phyloP scores from a whole-genome alignment of 768 basidiomycete genomes.

The Hericium alpestre region DNA sequence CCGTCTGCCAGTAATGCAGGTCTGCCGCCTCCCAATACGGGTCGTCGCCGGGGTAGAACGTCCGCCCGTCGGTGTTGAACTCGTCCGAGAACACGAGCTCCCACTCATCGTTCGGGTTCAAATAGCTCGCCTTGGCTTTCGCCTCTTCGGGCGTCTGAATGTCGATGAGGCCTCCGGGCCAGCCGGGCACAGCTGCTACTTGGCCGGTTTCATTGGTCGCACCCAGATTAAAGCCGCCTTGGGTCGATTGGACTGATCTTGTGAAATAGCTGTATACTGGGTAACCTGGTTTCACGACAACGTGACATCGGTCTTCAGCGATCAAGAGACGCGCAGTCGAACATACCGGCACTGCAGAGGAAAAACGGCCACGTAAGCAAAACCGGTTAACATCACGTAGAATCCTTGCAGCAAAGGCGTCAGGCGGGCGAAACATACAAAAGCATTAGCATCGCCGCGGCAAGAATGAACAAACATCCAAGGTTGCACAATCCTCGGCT shows the following conservation, averaged over 20 bases:
- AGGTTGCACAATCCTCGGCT: conserved; percentile 54
- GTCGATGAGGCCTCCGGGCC: conserved; percentile 19
- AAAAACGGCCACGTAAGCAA: neutral
- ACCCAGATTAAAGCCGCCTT: conserved; percentile 60
- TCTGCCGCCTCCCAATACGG: conserved; percentile 31
- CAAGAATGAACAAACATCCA: conserved; percentile 55
- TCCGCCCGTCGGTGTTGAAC: conserved; percentile 32
- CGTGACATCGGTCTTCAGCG: neutral
- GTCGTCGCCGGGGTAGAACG: conserved; percentile 35
- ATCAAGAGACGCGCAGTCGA: neutral
- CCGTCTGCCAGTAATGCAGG: conserved; percentile 35
- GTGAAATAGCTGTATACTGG: conserved; percentile 40
- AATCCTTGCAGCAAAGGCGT: neutral
- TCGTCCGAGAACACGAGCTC: conserved; percentile 35
- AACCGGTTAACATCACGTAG: neutral
- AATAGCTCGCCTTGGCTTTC: conserved; percentile 14
- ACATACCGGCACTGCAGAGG: conserved; percentile 24
- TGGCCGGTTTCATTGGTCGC: conserved; percentile 70
- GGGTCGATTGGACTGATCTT: conserved; percentile 27
- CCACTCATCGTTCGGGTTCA: conserved; percentile 23
- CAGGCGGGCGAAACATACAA: conserved; percentile 35
- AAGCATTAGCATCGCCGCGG: conserved; percentile 32
- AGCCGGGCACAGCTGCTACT: conserved; percentile 22
- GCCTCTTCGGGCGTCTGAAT: conserved; percentile 29
- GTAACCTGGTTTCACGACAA: conserved; percentile 23